Evolutionary conservation across 257 asterid species (phyloP), one percentile per base, ranked within the genome.

Genomic region (Rhazya stricta): DNA sequence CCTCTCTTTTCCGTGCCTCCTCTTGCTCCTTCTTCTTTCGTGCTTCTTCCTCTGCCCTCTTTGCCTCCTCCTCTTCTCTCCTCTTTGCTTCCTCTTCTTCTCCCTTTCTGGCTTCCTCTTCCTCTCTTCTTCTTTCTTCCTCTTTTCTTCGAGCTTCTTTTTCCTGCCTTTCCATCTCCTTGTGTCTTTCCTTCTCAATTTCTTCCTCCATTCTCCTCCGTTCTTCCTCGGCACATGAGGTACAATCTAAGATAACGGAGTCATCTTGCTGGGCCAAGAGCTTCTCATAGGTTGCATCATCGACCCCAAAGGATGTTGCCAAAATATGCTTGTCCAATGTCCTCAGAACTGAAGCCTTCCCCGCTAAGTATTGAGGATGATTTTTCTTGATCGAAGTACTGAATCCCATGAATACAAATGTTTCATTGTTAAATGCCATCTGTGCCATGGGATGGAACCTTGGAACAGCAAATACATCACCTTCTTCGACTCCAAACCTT

Each of bases 151-250:
- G 30, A 0, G 76, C 83, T 73, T 50, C 89, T 76, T 83, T 88
- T 61, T 77, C 84, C 62, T 83, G 85, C 76, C 74, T 83, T 36
- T 76, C 69, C 45, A 80, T 76, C 0, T 56, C 85, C 32, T 65
- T 79, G 80, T 84, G 89, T 66, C 72, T 80, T n/a, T 76, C 85
- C 80, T 51, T 85, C 63, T 84, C 85, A 5, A n/a, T 81, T 72
- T 88, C 97, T 68, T 84, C 92, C 76, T 74, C 77, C 93, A 90
- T 46, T 27, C 81, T 60, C 80, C 84, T 86, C 50, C 81, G 69
- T 34, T 91, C 97, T 79, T 88, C 93, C 82, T 91, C 98, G 0
- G 98, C 97, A 65, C 98, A 94, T 4, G 96, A 90, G 0, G 80
- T 37, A 36, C 98, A 94, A 12, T 83, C 86, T 80, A 87, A 78